Conservation (phyloP, 352 stramenopile species). For the Aphanomyces cochlioides region DNA sequence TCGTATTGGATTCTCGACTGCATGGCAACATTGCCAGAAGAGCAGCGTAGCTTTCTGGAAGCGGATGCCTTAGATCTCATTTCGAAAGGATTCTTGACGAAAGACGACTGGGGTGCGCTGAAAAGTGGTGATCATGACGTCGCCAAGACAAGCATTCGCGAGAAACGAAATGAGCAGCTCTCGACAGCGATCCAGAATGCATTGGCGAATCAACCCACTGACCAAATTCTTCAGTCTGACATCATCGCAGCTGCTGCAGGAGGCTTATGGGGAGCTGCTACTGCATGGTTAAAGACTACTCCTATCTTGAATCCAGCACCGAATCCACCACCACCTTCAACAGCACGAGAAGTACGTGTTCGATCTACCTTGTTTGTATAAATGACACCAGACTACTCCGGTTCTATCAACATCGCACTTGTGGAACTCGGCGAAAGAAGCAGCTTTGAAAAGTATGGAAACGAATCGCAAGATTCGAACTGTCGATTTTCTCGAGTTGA, state of each 20-base stretch:
- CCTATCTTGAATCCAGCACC: constrained; percentile 3
- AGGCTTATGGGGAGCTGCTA: constrained; percentile 60
- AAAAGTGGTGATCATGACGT: not conserved
- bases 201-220: constrained; percentile 15
- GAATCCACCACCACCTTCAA: constrained; percentile 12
- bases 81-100: constrained; percentile 10
- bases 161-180: constrained; percentile 4
- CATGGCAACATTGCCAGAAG: not conserved
- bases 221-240: constrained; percentile 35
- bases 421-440: constrained; percentile 71
- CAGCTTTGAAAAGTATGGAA: constrained; percentile 67
- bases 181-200: not conserved
- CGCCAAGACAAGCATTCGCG: not conserved
- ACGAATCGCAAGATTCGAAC: constrained; percentile 56
- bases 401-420: constrained; percentile 36
- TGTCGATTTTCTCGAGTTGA: constrained; percentile 63
- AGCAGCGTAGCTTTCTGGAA: constrained; percentile 6
- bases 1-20: too few relatives aligned
- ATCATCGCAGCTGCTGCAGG: constrained; percentile 58
- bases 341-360: not conserved
- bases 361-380: not conserved
- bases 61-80: constrained; percentile 13
- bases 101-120: not conserved
- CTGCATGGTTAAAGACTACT: constrained; percentile 50
- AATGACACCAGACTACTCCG: not conserved